Percentiles rank a stretch among this genome's conserved stretches.
These are phyloP conservation scores for Eucalyptus caleyi DNA, from an alignment of 345 rosid species.

Conservation along the genomic window DNA sequence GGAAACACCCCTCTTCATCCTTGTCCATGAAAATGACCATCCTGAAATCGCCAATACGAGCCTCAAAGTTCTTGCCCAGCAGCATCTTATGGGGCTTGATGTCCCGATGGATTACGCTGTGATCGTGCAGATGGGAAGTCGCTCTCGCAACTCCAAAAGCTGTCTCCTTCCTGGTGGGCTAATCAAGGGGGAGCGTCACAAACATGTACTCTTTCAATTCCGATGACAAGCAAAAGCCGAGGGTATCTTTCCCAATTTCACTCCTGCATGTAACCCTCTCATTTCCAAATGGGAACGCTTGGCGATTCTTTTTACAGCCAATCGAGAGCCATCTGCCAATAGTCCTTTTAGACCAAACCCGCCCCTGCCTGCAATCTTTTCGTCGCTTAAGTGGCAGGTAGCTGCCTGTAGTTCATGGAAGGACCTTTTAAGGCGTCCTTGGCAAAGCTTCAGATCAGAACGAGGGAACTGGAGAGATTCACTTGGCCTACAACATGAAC, in stretches of 20 bases:
- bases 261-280: not conserved
- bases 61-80: not conserved
- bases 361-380: not conserved
- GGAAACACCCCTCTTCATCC: not conserved
- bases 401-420: not conserved
- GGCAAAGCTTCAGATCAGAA: not conserved
- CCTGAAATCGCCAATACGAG: not conserved
- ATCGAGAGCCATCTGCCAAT: not conserved
- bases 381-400: not conserved
- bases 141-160: not conserved
- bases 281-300: not conserved
- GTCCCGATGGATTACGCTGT: not conserved
- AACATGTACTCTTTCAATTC: not conserved
- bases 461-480: not conserved
- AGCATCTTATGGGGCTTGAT: not conserved
- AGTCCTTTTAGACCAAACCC: not conserved
- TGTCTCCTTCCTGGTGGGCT: not conserved
- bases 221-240: not conserved
- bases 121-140: not conserved
- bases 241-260: not conserved
- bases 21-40: not conserved
- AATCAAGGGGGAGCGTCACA: not conserved
- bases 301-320: not conserved
- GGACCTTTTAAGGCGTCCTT: not conserved
- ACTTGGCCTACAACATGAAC: not conserved